Conservation (phyloP, 1,284 basidiomycete genomes). For the Austroboletus olivaceoglutinosus region DNA sequence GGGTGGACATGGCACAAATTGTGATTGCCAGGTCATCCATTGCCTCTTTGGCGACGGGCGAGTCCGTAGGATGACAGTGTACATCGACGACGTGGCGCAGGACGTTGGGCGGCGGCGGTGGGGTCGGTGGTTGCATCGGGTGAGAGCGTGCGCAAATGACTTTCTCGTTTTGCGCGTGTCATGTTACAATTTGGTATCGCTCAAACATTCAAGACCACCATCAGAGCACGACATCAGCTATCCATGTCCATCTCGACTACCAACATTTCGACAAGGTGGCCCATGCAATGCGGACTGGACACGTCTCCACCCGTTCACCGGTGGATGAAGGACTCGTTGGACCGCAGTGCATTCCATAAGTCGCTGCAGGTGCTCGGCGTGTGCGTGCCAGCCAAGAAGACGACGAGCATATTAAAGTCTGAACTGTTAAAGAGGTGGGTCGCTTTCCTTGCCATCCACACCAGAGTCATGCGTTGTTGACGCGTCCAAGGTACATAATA, state of each 20-base stretch:
- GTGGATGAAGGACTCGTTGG: slow-evolving; percentile 46
- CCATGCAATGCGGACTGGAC: slow-evolving; percentile 41
- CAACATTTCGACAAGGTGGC: slow-evolving; percentile 1
- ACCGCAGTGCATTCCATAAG: slow-evolving; percentile 64
- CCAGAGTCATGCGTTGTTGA: neutral
- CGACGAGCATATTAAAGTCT: slow-evolving; percentile 56
- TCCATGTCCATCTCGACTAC: slow-evolving; percentile 3
- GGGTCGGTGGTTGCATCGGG: neutral
- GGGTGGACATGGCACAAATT: slow-evolving; percentile 74
- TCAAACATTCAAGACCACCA: slow-evolving; percentile 7
- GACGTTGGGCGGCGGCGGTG: slow-evolving; percentile 38
- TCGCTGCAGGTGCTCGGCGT: slow-evolving; percentile 65
- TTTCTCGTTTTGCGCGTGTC: neutral
- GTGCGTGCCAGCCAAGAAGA: slow-evolving; percentile 56
- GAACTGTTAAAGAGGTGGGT: slow-evolving; percentile 57
- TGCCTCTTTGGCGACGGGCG: slow-evolving; percentile 43
- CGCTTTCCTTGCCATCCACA: neutral
- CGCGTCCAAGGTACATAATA: slow-evolving; percentile 46
- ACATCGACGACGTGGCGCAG: slow-evolving; percentile 69
- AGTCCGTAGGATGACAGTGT: slow-evolving; percentile 81
- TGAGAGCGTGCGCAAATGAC: too few species aligned
- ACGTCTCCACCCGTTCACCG: slow-evolving; percentile 54
- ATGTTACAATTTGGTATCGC: slow-evolving; percentile 18
- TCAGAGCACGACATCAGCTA: slow-evolving; percentile 6
- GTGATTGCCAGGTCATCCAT: slow-evolving; percentile 56